Conservation (phyloP, 2,329 filamentous ascomycete genomes). For the Coniella lustricola region DNA sequence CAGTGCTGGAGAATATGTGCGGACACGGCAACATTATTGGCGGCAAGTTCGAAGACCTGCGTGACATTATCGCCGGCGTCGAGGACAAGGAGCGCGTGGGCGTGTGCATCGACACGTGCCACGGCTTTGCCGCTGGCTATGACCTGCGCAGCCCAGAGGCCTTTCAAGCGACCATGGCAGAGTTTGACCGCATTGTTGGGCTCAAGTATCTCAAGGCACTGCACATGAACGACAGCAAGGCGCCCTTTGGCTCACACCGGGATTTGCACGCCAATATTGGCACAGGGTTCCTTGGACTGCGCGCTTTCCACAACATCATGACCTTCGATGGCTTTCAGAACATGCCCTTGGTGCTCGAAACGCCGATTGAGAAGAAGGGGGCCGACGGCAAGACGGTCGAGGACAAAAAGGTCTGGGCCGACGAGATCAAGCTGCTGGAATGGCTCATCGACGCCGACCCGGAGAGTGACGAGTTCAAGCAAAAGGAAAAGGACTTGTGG, state of each 20-base stretch:
- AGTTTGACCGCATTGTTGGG: slow-evolving; percentile 75
- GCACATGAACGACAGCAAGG: slow-evolving; percentile 94
- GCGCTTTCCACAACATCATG: slow-evolving; percentile 85
- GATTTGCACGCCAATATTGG: slow-evolving; percentile 96
- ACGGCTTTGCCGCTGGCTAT: slow-evolving; percentile 90
- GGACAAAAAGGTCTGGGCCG: slow-evolving; percentile 79
- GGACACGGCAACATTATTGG: slow-evolving; percentile 83
- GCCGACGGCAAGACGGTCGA: slow-evolving; percentile 61
- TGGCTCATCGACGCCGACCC: slow-evolving; percentile 77
- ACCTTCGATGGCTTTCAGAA: slow-evolving; percentile 71
- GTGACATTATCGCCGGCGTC: slow-evolving; percentile 73
- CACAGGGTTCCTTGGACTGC: slow-evolving; percentile 83
- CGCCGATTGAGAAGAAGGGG: slow-evolving; percentile 73
- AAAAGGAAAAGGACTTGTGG: slow-evolving; percentile 58
- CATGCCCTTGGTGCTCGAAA: slow-evolving; percentile 90
- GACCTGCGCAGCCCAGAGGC: slow-evolving; percentile 71
- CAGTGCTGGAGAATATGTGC: slow-evolving; percentile 93
- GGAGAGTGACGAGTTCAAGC: slow-evolving; percentile 64
- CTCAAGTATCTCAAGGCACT: slow-evolving; percentile 73
- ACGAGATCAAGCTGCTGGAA: slow-evolving; percentile 92
- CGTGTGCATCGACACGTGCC: slow-evolving; percentile 94
- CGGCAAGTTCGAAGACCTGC: slow-evolving; percentile 75
- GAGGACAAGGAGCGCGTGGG: slow-evolving; percentile 79
- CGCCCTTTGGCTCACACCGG: slow-evolving; percentile 70
- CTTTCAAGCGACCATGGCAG: slow-evolving; percentile 64